These are phyloP conservation scores for Trichopus zeylanicus DNA, from an alignment of 116 monocot species.

Conservation along the genomic window DNA sequence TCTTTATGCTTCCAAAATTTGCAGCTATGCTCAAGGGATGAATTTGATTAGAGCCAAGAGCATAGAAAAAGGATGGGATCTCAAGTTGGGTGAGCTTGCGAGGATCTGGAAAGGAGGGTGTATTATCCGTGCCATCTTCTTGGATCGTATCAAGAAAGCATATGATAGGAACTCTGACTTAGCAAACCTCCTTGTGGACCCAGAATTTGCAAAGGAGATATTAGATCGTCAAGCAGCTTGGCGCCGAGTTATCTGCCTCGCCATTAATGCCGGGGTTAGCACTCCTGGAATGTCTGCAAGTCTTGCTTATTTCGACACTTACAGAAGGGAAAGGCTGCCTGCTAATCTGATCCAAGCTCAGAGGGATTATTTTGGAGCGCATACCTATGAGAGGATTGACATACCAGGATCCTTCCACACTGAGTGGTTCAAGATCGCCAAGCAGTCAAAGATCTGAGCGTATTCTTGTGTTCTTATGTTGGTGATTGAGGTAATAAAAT, in stretches of 20 bases:
- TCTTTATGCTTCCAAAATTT: constrained; percentile 24
- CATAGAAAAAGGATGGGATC: constrained; percentile 16
- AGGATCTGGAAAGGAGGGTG: constrained; percentile 50
- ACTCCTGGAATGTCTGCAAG: constrained; percentile 33
- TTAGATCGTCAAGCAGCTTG: constrained; percentile 35
- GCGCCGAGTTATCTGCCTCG: constrained; percentile 25
- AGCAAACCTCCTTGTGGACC: constrained; percentile 33
- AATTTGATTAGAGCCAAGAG: constrained; percentile 17
- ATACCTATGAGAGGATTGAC: constrained; percentile 39
- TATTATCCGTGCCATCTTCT: constrained; percentile 40
- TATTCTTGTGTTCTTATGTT: no score
- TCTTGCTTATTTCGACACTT: no score
- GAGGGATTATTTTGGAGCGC: no score
- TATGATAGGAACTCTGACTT: constrained; percentile 35
- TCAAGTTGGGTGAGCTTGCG: no score
- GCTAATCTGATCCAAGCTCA: constrained; percentile 42
- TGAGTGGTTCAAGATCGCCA: constrained; percentile 36
- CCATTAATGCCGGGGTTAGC: constrained; percentile 28
- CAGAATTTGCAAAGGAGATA: constrained; percentile 37
- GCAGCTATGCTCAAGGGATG: constrained; percentile 27
- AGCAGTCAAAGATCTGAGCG: constrained; percentile 11
- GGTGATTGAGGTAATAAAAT: no score
- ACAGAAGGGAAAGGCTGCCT: constrained; percentile 35
- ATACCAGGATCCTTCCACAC: constrained; percentile 40
- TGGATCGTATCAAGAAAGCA: constrained; percentile 38